Percentiles rank a stretch among this genome's conserved stretches.
Conservation (phyloP, 1,284 basidiomycete species). For the Xerocomus cyaneibrunnescens region DNA sequence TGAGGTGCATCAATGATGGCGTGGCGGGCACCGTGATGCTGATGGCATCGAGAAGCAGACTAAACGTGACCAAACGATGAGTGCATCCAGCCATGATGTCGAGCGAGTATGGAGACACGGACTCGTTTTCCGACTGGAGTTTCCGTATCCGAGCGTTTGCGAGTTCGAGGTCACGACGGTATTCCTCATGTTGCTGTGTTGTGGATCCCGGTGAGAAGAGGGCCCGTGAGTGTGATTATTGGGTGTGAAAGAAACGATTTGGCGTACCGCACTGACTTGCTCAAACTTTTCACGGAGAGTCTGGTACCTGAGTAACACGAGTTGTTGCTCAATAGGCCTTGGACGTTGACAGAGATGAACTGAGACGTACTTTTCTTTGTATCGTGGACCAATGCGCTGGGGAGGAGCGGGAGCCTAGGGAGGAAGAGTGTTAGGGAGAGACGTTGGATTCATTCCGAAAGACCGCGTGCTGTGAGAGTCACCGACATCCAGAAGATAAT, state of each 20-base stretch:
- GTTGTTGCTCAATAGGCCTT: not conserved
- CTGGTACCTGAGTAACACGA: conserved; percentile 44
- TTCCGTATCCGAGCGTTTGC: conserved; percentile 51
- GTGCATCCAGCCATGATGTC: not conserved
- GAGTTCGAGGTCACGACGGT: conserved; percentile 45
- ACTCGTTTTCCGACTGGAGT: conserved; percentile 62
- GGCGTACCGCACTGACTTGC: conserved; percentile 48
- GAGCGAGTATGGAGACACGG: not conserved
- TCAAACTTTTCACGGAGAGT: conserved; percentile 54
- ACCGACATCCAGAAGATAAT: not conserved
- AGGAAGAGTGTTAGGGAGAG: not conserved
- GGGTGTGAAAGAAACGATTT: not conserved
- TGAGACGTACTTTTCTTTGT: conserved; percentile 34
- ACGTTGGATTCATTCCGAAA: not conserved
- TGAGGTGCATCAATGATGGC: conserved; percentile 33
- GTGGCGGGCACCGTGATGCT: conserved; percentile 33
- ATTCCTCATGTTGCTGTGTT: conserved; percentile 43
- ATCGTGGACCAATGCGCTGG: conserved; percentile 27
- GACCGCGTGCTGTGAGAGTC: conserved; percentile 2
- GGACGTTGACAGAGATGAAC: not conserved
- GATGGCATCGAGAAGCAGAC: conserved; percentile 36
- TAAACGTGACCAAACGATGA: conserved; percentile 2
- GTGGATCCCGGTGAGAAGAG: not conserved
- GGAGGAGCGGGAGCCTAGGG: conserved; percentile 14
- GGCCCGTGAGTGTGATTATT: not conserved